Evolutionary conservation across 805 yeast genomes (phyloP).

Genomic region (Candida ascalaphidarum): DNA sequence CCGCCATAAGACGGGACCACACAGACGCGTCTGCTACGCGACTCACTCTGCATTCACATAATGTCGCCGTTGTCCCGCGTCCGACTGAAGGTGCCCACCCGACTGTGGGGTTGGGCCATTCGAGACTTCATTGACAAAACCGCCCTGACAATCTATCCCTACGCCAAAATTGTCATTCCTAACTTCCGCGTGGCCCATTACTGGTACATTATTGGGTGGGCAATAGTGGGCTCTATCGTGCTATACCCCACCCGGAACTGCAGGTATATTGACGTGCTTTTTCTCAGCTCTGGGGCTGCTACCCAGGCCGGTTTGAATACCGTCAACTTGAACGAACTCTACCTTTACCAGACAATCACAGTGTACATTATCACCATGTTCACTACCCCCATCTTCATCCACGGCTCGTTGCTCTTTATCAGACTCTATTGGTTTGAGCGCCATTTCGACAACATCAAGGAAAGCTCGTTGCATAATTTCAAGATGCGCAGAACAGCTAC

Average conservation of each 20-base stretch:
- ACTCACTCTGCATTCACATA: too few relatives aligned
- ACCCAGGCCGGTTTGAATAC: constrained; percentile 94
- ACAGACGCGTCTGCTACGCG: too few relatives aligned
- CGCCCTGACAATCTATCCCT: constrained; percentile 32
- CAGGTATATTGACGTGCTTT: constrained; percentile 69
- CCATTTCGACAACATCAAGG: constrained; percentile 74
- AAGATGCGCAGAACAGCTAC: constrained; percentile 78
- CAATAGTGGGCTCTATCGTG: constrained; percentile 63
- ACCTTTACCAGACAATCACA: constrained; percentile 72
- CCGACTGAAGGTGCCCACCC: too few relatives aligned
- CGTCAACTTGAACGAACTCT: constrained; percentile 52
- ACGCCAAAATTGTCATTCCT: constrained; percentile 34
- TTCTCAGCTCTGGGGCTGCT: constrained; percentile 65
- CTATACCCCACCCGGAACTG: constrained; percentile 66
- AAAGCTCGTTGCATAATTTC: constrained; percentile 67
- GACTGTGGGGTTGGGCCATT: constrained; percentile 4
- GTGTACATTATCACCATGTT: constrained; percentile 55
- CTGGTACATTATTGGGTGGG: constrained; percentile 52
- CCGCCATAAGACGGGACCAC: too few relatives aligned
- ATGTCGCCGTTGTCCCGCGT: too few relatives aligned
- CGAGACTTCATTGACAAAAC: constrained; percentile 28
- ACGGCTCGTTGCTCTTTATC: constrained; percentile 65
- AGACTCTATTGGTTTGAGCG: constrained; percentile 87
- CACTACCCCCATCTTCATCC: constrained; percentile 85
- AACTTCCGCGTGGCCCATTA: constrained; percentile 63